Conservation (phyloP, 2,329 filamentous ascomycete species). For the Amauroascus verrucosus region DNA sequence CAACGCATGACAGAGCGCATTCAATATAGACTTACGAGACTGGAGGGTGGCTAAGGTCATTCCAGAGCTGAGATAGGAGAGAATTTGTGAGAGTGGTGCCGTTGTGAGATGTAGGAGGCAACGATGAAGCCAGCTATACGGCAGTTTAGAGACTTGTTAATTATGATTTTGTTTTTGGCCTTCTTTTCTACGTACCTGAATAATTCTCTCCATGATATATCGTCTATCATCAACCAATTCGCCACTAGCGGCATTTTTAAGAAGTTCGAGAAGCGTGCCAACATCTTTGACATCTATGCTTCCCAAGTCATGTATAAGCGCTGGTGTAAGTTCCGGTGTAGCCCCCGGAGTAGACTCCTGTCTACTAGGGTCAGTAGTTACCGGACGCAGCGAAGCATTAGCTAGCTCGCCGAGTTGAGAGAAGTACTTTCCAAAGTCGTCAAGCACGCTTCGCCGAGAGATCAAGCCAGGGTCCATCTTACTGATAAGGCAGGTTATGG, state of each 20-base stretch:
- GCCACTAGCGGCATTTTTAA: slow-evolving; percentile 38
- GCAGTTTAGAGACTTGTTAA: slow-evolving; percentile 35
- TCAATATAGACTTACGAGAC: slow-evolving; percentile 23
- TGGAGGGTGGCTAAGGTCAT: slow-evolving; percentile 27
- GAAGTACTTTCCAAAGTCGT: slow-evolving; percentile 30
- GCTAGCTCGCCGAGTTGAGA: slow-evolving; percentile 33
- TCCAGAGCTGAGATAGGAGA: slow-evolving; percentile 25
- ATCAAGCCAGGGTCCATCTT: slow-evolving; percentile 19
- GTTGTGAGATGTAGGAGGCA: slow-evolving; percentile 20
- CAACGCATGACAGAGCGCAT: slow-evolving; percentile 23
- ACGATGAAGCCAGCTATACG: slow-evolving; percentile 22
- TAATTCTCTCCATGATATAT: slow-evolving; percentile 51
- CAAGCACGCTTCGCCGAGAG: slow-evolving; percentile 17
- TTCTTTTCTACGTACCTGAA: slow-evolving; percentile 30
- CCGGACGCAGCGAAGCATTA: slow-evolving; percentile 33
- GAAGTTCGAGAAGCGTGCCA: slow-evolving; percentile 31
- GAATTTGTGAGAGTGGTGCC: slow-evolving; percentile 20
- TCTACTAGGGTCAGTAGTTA: slow-evolving; percentile 35
- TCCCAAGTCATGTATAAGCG: slow-evolving; percentile 38
- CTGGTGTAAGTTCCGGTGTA: slow-evolving; percentile 28
- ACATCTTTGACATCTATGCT: slow-evolving; percentile 40
- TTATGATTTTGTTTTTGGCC: no score
- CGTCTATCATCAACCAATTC: slow-evolving; percentile 51
- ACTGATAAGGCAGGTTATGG: background rate
- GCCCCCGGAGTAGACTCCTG: slow-evolving; percentile 14